A percentile compares a stretch with the other conserved stretches of the same genome.
Conservation (phyloP, 1,139 yeast genomes). For the Yamadazyma songkhlaensis region DNA sequence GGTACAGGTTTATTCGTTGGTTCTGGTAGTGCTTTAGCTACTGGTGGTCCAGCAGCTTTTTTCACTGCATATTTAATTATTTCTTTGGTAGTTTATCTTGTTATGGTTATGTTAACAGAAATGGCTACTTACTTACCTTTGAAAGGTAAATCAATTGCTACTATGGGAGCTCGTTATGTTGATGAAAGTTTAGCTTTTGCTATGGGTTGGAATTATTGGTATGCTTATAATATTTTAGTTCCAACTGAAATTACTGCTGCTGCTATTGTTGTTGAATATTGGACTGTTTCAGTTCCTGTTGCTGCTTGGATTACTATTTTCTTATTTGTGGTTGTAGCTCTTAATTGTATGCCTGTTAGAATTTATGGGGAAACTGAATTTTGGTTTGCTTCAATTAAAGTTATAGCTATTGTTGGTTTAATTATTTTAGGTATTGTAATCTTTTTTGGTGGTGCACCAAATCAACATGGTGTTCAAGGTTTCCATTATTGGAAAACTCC, state of each 20-base stretch:
- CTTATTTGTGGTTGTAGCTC: conserved; percentile 20
- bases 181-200: conserved; percentile 70
- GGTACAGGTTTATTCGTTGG: conserved; percentile 41
- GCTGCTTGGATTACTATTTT: conserved; percentile 30
- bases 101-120: conserved; percentile 72
- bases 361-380: conserved; percentile 34
- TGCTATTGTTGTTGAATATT: conserved; percentile 69
- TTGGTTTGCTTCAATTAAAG: conserved; percentile 26
- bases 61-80: conserved; percentile 38
- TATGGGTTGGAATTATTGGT: conserved; percentile 80
- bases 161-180: conserved; percentile 28
- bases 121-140: conserved; percentile 79
- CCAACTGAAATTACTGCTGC: conserved; percentile 84
- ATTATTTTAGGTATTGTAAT: conserved; percentile 25
- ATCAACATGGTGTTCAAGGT: conserved; percentile 22
- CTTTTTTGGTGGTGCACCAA: conserved; percentile 31
- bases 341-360: conserved; percentile 24
- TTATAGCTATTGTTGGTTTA: conserved; percentile 24
- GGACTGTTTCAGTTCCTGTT: conserved; percentile 40
- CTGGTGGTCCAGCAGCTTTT: conserved; percentile 45
- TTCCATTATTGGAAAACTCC: conserved; percentile 28
- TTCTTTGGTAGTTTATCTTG: conserved; percentile 51
- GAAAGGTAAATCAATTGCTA: conserved; percentile 51
- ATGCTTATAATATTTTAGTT: conserved; percentile 66
- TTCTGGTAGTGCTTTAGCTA: conserved; percentile 42